phyloP scores from a whole-genome alignment of 768 basidiomycete species.

The Pisolithus albus region DNA sequence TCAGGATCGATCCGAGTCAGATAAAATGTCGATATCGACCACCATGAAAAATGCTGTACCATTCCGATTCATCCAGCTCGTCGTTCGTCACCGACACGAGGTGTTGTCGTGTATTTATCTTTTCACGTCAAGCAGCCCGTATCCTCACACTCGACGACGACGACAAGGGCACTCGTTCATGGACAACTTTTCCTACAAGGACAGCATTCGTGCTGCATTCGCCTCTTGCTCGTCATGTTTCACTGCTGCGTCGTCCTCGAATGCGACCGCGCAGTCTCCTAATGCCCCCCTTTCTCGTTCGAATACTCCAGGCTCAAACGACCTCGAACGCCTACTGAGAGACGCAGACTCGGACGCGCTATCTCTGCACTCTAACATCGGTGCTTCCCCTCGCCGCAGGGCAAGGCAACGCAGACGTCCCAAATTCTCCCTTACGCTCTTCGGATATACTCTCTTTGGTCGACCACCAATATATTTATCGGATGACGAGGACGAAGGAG shows the following conservation, averaged over 20 bases:
- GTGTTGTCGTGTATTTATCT: no score
- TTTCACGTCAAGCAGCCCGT: no score
- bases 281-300: slow-evolving; percentile 24
- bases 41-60: no score
- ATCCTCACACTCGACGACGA: no score
- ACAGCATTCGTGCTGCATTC: slow-evolving; percentile 51
- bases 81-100: no score
- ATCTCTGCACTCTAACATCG: slow-evolving; percentile 61
- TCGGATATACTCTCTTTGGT: slow-evolving; percentile 67
- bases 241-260: slow-evolving; percentile 30
- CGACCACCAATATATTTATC: slow-evolving; percentile 52
- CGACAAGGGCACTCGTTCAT: slow-evolving; percentile 16
- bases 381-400: slow-evolving; percentile 25
- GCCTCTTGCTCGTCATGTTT: slow-evolving; percentile 58
- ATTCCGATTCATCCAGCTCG: no score
- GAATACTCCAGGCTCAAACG: slow-evolving; percentile 22
- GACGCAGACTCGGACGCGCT: slow-evolving; percentile 52
- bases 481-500: slow-evolving; percentile 40
- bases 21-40: no score
- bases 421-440: slow-evolving; percentile 44
- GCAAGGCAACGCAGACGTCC: slow-evolving; percentile 29
- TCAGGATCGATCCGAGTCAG: slow-evolving; percentile 5
- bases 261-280: slow-evolving; percentile 14
- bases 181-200: slow-evolving; percentile 55
- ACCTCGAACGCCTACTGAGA: slow-evolving; percentile 46